Percentiles rank a stretch among this genome's conserved stretches.
These are phyloP conservation scores for Lactarius vividus DNA, from an alignment of 768 basidiomycete genomes.

Conservation along the genomic window DNA sequence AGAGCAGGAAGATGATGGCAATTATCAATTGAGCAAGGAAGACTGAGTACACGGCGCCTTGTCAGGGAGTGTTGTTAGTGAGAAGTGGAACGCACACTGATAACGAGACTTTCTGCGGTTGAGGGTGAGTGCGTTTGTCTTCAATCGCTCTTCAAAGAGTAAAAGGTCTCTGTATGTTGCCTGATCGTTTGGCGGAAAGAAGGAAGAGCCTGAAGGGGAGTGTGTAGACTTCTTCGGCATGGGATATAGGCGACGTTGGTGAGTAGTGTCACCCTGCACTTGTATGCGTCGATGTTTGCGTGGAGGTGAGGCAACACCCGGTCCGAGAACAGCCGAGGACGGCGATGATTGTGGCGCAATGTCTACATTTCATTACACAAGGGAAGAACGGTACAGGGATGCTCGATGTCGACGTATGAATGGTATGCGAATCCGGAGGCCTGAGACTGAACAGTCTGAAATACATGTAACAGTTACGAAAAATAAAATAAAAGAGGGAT, in stretches of 20 bases:
- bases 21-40: slow-evolving; percentile 69
- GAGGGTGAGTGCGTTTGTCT: slow-evolving; percentile 82
- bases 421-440: slow-evolving; percentile 5
- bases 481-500: slow-evolving; percentile 13
- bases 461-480: slow-evolving; percentile 22
- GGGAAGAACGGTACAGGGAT: not conserved
- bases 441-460: not conserved
- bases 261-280: not conserved
- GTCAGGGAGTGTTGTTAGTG: slow-evolving; percentile 3
- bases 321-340: not conserved
- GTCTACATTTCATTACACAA: slow-evolving; percentile 10
- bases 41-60: slow-evolving; percentile 43
- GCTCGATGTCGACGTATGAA: slow-evolving; percentile 4
- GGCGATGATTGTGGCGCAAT: too few species aligned
- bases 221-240: slow-evolving; percentile 36
- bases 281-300: too few species aligned
- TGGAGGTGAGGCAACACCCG: not conserved
- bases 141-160: slow-evolving; percentile 94
- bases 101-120: slow-evolving; percentile 79
- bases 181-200: slow-evolving; percentile 66
- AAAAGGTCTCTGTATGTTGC: slow-evolving; percentile 86
- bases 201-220: slow-evolving; percentile 38
- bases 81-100: slow-evolving; percentile 54
- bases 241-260: not conserved
- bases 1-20: slow-evolving; percentile 67